Evolutionary conservation across 805 yeast genomes (phyloP), one percentile per base, ranked within the genome.

Genomic region (Citeromyces matritensis): DNA sequence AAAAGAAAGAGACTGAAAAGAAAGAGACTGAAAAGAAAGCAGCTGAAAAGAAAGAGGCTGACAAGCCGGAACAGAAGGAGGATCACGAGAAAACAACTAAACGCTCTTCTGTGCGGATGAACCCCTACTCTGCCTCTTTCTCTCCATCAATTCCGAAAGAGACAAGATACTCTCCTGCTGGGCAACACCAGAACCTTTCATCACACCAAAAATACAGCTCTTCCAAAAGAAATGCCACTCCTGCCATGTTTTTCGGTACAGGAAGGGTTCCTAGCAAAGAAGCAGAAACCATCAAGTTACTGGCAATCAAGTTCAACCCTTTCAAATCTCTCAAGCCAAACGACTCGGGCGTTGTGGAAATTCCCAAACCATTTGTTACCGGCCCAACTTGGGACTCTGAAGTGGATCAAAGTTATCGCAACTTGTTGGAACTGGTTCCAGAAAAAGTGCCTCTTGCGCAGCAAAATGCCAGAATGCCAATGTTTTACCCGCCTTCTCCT

Each of bases 361-460:
- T 75, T 37, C 85, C 75, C 40, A 70, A 60, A 42, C 73, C 91
- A 5, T 82, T 67, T 48, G 60, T 62, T 26, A 76, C 88, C 0
- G 75, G 82, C 7, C 93, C 93, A 32, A 76, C 86, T 0, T 81
- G 93, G 93, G 60, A 63, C 14, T 55, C 65, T 30, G 70, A 73
- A 3, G 51, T 65, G 15, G 79, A 70, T 28, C 73, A 67, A 35
- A 60, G 77, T 2, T 70, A 71, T 50, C 65, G 60, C 34, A 51
- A 57, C 11, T 48, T 68, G 26, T 72, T 73, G 51, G 67, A 74
- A 3, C 59, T 34, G 41, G 49, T 32, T 37, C 46, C 44, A 6
- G 57, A 56, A 33, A 48, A 41, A 37, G 36, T 40, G 19, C 35
- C 39, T 3, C 41, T 49, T n/a, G 39, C 41, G 11, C 37, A 41